phyloP scores from a whole-genome alignment of 768 basidiomycete species.

The Symmetrospora coprosmae region DNA sequence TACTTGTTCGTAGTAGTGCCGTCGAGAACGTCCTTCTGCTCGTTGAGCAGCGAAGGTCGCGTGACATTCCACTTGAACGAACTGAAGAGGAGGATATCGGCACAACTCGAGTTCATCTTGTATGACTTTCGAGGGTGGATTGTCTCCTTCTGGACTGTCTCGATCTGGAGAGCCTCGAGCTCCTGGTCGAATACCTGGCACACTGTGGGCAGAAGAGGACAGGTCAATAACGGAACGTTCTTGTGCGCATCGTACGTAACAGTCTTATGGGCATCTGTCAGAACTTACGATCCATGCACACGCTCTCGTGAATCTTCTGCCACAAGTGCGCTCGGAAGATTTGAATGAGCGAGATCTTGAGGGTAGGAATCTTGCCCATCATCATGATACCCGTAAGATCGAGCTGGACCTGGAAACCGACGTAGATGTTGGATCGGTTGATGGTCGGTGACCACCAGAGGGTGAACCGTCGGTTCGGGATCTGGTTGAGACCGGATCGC shows the following conservation, averaged over 20 bases:
- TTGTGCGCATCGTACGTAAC: too few relatives aligned
- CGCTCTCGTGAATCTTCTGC: conserved; percentile 75
- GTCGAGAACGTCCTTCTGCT: conserved; percentile 89
- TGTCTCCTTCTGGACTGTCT: conserved; percentile 98
- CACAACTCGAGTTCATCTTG: conserved; percentile 99
- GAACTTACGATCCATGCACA: conserved; percentile 34
- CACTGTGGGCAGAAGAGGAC: too few relatives aligned
- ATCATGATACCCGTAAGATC: conserved; percentile 96
- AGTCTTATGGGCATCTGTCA: neutral
- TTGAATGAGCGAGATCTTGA: conserved; percentile 98
- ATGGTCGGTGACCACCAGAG: conserved; percentile 99
- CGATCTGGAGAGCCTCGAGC: conserved; percentile 90
- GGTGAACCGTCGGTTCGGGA: conserved; percentile 94
- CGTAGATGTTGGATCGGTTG: conserved; percentile 97
- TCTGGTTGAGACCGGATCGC: conserved; percentile 91
- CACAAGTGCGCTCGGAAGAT: conserved; percentile 99
- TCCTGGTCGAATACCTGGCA: conserved; percentile 99
- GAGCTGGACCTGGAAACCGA: conserved; percentile 99
- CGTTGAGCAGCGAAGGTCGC: conserved; percentile 84
- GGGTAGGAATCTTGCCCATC: conserved; percentile 95
- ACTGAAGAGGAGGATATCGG: conserved; percentile 93
- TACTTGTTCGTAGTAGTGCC: conserved; percentile 98
- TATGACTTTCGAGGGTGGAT: conserved; percentile 99
- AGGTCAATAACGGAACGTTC: conserved; percentile 90
- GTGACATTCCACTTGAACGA: conserved; percentile 83